Evolutionary conservation across 345 rosid genomes (phyloP).

Genomic region (Syzygium oleosum): DNA sequence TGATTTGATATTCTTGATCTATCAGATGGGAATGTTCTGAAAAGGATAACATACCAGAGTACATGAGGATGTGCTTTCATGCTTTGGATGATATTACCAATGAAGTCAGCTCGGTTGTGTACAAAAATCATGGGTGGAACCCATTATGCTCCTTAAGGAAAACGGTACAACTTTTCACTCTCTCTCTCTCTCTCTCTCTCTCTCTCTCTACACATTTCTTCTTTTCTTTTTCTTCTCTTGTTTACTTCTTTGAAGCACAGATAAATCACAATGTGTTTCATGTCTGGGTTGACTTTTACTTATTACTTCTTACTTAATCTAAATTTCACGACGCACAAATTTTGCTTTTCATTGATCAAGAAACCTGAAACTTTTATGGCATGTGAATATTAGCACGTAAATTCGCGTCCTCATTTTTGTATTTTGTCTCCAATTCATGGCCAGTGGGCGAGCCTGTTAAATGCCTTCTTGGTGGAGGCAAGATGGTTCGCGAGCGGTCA

Average conservation of each 20-base stretch:
- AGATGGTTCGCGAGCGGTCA: slow-evolving; percentile 4
- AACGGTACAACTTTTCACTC: not conserved
- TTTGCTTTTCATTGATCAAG: not conserved
- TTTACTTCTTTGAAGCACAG: not conserved
- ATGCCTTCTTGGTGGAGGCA: slow-evolving; percentile 17
- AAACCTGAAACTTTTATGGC: not conserved
- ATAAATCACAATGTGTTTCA: not conserved
- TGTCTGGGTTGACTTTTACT: not conserved
- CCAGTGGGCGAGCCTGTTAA: slow-evolving; percentile 10
- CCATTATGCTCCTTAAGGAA: not conserved
- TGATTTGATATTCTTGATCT: not conserved
- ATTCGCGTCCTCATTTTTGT: not conserved
- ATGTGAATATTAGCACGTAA: not conserved
- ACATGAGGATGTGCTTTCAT: slow-evolving; percentile 20
- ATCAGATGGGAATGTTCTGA: slow-evolving; percentile 21
- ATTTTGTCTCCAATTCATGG: not conserved
- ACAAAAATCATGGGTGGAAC: slow-evolving; percentile 3
- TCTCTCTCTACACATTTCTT: not conserved
- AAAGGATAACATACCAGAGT: slow-evolving; percentile 13
- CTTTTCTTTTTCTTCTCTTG: not conserved
- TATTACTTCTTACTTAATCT: not conserved
- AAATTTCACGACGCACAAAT: not conserved
- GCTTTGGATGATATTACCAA: slow-evolving; percentile 15
- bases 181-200: too few species aligned
- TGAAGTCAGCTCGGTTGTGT: slow-evolving; percentile 11